Base-by-base conservation (phyloP, 768 basidiomycete genomes). In the Lentinula guzmanii region DNA sequence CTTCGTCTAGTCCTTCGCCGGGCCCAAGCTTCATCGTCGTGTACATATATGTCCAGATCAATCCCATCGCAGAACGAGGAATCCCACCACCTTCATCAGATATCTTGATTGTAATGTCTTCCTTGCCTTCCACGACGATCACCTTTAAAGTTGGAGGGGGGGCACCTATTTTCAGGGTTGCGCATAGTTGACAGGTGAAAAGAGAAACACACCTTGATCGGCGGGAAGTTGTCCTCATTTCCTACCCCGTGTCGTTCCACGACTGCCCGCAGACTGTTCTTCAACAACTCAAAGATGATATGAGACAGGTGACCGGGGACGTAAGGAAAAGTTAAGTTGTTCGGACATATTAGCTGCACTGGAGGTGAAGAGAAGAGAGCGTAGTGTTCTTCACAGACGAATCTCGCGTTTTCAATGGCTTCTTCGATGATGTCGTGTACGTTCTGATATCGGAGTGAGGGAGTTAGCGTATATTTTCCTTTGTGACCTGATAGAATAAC, bases 1-100 rank as follows among this genome's bases (percentile, higher is more conserved):
- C 85, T 72, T 87, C 85, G 65, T 87, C 89, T 51, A 91, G 82
- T 15, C 80, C 82, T 72, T 87, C 83, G 11, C 82, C 79, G 71
- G 84, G 82, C 45, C 82, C 79, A 71, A 84, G 81, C 51, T 77
- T 77, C 91, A 91, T 90, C 11, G 89, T 93, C 55, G 92, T 93
- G 67, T 93, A 93, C 93, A 97, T 96, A 72, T 95, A 98, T 61
- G 96, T 99, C 97, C 97, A 99, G 58, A 99, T 96, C 51, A 95
- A 81, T 13, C 54, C 7, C 95, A 98, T 89, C 0, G 93, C 92
- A 63, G 89, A 75, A 42, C 93, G 74, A 28, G 93, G 85, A 60
- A 98, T 98, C 0, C 96, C 95, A 0, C 96, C 96, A 3, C 96
- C 96, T 72, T 99, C 96, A 70, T 99, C 96, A 1, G 86, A 89